Evolutionary conservation across 164 flowering plant genomes (phyloP).

Genomic region (Vitis cinerea): DNA sequence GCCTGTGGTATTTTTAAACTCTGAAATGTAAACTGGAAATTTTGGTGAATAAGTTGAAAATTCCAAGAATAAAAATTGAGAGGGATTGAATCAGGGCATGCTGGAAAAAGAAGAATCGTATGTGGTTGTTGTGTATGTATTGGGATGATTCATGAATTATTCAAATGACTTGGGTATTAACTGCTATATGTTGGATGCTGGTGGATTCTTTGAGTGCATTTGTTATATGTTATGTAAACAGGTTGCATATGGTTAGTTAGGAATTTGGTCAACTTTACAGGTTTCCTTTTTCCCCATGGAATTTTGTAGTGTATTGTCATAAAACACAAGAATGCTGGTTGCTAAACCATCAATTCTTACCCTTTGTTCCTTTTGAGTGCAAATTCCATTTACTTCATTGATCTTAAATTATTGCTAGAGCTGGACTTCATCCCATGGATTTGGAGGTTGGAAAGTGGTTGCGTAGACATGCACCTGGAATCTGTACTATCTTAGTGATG

Average conservation of each 20-base stretch:
- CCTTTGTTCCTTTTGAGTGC: background rate
- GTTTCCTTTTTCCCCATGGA: too few relatives aligned
- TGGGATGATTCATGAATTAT: too few relatives aligned
- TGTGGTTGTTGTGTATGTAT: too few relatives aligned
- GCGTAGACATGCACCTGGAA: constrained; percentile 75
- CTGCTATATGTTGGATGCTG: too few relatives aligned
- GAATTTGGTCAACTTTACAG: too few relatives aligned
- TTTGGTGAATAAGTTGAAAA: background rate
- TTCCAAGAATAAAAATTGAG: background rate
- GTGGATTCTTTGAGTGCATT: too few relatives aligned
- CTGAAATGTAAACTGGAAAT: background rate
- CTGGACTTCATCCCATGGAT: constrained; percentile 88
- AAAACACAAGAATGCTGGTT: too few relatives aligned
- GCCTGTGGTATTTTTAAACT: background rate
- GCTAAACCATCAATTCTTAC: background rate
- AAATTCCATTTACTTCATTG: background rate
- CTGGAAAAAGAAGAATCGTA: background rate
- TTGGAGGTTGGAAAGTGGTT: constrained; percentile 93
- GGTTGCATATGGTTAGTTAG: too few relatives aligned
- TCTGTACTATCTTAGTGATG: constrained; percentile 66
- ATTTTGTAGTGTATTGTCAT: too few relatives aligned
- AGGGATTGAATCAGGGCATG: background rate
- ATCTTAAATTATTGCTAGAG: constrained; percentile 35
- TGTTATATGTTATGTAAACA: too few relatives aligned
- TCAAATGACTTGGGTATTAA: too few relatives aligned